Percentiles rank a stretch among this genome's conserved stretches.
Evolutionary conservation across 768 basidiomycete genomes (phyloP).

Genomic region (Tylopilus cervinicoccineus): DNA sequence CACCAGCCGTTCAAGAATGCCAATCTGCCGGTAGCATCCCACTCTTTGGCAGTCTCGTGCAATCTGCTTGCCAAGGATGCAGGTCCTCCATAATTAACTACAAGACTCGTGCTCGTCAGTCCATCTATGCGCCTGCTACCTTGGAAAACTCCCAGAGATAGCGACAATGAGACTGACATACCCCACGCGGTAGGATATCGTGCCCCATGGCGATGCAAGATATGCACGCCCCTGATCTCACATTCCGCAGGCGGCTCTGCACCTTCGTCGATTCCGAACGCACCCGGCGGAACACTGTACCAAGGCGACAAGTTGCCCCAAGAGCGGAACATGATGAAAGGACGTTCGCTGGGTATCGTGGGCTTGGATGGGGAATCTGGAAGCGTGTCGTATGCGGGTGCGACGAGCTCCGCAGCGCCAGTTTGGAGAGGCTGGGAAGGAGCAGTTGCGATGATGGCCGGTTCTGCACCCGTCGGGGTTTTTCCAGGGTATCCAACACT

Average conservation of each 20-base stretch:
- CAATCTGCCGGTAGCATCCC: slow-evolving; percentile 64
- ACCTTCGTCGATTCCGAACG: slow-evolving; percentile 71
- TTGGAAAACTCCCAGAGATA: background rate
- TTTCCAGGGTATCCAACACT: slow-evolving; percentile 70
- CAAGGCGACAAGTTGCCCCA: slow-evolving; percentile 89
- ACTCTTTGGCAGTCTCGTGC: slow-evolving; percentile 48
- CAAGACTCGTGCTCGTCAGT: background rate
- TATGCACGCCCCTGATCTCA: slow-evolving; percentile 66
- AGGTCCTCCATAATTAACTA: slow-evolving; percentile 62
- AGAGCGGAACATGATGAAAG: slow-evolving; percentile 66
- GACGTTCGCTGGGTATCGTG: slow-evolving; percentile 18
- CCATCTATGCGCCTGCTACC: background rate
- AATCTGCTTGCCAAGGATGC: slow-evolving; percentile 53
- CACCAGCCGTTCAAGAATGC: slow-evolving; percentile 82
- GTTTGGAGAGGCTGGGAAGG: slow-evolving; percentile 78
- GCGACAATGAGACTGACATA: slow-evolving; percentile 19
- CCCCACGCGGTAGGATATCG: slow-evolving; percentile 66
- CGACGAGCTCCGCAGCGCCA: slow-evolving; percentile 60
- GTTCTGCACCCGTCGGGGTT: slow-evolving; percentile 78
- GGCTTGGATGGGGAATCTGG: slow-evolving; percentile 10
- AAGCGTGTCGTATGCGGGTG: slow-evolving; percentile 36
- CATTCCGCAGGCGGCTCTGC: slow-evolving; percentile 71
- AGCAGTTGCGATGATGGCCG: slow-evolving; percentile 67
- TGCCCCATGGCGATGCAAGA: slow-evolving; percentile 82
- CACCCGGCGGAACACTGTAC: slow-evolving; percentile 64